Conservation (phyloP, 2,329 filamentous ascomycete genomes). For the Paracamarosporium sp. region DNA sequence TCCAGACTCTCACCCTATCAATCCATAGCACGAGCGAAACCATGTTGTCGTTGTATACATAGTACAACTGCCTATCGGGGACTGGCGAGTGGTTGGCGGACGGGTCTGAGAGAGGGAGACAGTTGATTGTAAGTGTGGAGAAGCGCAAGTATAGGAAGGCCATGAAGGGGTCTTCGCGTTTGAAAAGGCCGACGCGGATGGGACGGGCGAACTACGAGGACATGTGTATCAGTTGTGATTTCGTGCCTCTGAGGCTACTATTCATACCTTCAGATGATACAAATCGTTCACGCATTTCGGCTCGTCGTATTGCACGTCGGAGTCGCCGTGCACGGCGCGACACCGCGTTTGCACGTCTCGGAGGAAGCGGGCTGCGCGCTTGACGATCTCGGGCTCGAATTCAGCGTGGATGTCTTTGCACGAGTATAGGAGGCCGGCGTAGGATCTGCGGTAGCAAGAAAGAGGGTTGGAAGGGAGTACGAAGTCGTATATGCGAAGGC, state of each 20-base stretch:
- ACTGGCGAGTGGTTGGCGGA: no score
- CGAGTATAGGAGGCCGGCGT: conserved; percentile 13
- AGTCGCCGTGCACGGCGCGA: neutral
- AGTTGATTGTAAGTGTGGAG: conserved; percentile 9
- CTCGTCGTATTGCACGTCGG: conserved; percentile 4
- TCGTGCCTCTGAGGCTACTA: neutral
- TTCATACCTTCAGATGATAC: conserved; percentile 9
- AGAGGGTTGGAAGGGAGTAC: conserved; percentile 5
- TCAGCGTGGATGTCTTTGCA: conserved; percentile 14
- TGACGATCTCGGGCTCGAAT: conserved; percentile 12
- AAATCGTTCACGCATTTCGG: conserved; percentile 1
- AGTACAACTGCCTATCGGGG: no score
- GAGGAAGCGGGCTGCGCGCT: neutral
- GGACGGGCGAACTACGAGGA: neutral
- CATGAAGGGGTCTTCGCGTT: conserved; percentile 8
- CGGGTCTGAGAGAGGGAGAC: neutral
- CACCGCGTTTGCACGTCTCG: neutral
- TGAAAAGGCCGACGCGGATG: neutral
- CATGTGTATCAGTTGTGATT: no score
- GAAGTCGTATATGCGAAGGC: conserved; percentile 24
- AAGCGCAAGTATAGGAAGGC: conserved; percentile 10
- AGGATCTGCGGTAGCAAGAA: neutral
- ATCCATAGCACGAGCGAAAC: no score
- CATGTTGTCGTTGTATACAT: no score
- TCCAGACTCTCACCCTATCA: no score